phyloP scores from a whole-genome alignment of 140 eudicot genomes.

The Ambrosia hybrid region DNA sequence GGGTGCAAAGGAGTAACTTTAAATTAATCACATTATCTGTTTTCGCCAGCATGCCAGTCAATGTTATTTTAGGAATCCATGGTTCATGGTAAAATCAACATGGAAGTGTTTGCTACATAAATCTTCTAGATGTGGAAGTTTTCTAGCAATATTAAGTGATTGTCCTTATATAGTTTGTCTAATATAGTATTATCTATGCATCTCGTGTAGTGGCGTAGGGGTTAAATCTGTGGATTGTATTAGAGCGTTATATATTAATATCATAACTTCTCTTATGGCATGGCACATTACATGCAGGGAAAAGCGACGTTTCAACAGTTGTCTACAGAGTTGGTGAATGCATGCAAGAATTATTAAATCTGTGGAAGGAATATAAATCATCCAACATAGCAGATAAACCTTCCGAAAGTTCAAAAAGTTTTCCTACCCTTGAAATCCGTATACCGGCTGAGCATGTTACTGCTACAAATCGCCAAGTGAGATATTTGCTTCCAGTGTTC shows the following conservation, averaged over 20 bases:
- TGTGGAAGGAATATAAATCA: constrained; percentile 86
- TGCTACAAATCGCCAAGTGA: constrained; percentile 97
- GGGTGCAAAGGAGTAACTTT: too few relatives aligned
- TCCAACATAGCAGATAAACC: constrained; percentile 46
- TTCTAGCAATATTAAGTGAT: not conserved
- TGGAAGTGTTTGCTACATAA: too few relatives aligned
- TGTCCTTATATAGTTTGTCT: too few relatives aligned
- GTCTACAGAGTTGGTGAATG: constrained; percentile 92
- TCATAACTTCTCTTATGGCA: not conserved
- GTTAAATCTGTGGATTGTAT: not conserved
- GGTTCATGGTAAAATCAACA: too few relatives aligned
- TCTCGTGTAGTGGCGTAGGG: not conserved
- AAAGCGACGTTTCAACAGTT: constrained; percentile 57
- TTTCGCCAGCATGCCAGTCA: too few relatives aligned
- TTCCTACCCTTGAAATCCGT: constrained; percentile 83
- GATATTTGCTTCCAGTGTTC: constrained; percentile 17
- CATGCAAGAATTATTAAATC: constrained; percentile 73
- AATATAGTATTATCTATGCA: not conserved
- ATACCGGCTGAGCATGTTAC: constrained; percentile 96
- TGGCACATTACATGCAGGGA: constrained; percentile 49
- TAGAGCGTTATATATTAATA: not conserved
- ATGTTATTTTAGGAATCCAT: too few relatives aligned
- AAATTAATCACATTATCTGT: too few relatives aligned
- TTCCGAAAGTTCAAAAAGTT: constrained; percentile 45
- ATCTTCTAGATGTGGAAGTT: not conserved